Base-by-base conservation (phyloP, 2,329 filamentous ascomycete genomes). In the Fusarium hainanense region DNA sequence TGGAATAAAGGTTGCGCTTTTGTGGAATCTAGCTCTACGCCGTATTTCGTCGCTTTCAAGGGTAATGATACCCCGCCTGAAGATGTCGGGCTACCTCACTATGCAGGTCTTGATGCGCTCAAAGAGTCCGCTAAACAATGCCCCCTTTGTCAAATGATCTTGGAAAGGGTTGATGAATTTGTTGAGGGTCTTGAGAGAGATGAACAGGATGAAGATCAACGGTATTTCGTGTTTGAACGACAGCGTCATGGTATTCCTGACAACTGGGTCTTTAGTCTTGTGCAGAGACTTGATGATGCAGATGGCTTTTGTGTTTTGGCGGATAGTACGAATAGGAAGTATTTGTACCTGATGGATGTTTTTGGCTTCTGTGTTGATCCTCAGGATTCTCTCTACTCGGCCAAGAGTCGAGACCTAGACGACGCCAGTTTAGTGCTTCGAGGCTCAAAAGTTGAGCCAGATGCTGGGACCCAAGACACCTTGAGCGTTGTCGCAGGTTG, bases 291-390 rank as follows among this genome's bases (percentile, higher is more conserved):
- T 13, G 63, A 68, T 14, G 49, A 21, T 1, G 59, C 32, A 2
- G 59, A 68, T 10, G 66, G 63, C 2, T 64, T 69, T 37, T 42
- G 52, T 0, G 48, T 58, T 3, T 0, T 68, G 23, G 30, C 28
- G 7, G 27, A 61, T 40, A 61, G 59, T 7, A 58, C 58, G 0
- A 55, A 14, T 13, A 14, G 9, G 11, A 20, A 5, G 3, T 34
- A 40, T 0, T 6, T 68, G 2, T 67, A 58, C 20, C 7, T 65
- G 2, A n/a, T 69, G 2, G 11, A 28, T n/a, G 41, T 18, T 2
- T 32, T 69, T 18, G 59, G 63, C 5, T 65, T 68, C 4, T 64
- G 55, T 7, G 59, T 56, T 1, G 52, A 69, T 4, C 27, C 58
- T 48, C 43, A 42, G 13, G 7, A 57, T 46, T 54, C 56, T 0